phyloP scores from a whole-genome alignment of 768 basidiomycete species.

The Neoboletus magnificus region DNA sequence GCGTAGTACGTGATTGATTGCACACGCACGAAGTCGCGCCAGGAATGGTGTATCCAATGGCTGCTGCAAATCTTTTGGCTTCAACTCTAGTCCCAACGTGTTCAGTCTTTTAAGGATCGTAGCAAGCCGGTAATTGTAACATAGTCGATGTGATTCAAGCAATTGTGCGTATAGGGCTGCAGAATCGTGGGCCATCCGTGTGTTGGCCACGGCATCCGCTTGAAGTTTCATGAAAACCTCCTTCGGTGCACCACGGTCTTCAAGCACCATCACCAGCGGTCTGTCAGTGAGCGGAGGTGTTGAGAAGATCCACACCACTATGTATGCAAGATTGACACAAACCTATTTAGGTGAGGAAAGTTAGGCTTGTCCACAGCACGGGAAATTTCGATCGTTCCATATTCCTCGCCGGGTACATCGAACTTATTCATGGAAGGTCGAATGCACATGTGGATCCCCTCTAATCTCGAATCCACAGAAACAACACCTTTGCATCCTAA shows the following conservation, averaged over 20 bases:
- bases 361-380: conserved; percentile 58
- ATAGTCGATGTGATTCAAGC: conserved; percentile 47
- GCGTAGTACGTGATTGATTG: conserved; percentile 62
- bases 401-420: conserved; percentile 41
- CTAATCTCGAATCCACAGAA: conserved; percentile 51
- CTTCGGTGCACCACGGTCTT: conserved; percentile 63
- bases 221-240: conserved; percentile 64
- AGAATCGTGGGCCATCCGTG: conserved; percentile 59
- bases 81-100: conserved; percentile 47
- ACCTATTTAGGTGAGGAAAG: conserved; percentile 72
- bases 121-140: conserved; percentile 45
- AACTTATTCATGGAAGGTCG: conserved; percentile 79
- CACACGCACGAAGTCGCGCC: conserved; percentile 52
- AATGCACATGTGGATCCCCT: conserved; percentile 64
- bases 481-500: conserved; percentile 84
- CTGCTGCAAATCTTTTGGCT: conserved; percentile 29
- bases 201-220: conserved; percentile 49
- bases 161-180: conserved; percentile 46
- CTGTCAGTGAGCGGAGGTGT: conserved; percentile 33
- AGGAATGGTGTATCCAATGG: conserved; percentile 58
- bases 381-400: conserved; percentile 72
- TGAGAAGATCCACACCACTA: background rate
- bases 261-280: conserved; percentile 73
- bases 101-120: conserved; percentile 50
- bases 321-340: conserved; percentile 31